These are phyloP conservation scores for Striga hermonthica DNA, from an alignment of 305 asterid genomes.

Conservation along the genomic window DNA sequence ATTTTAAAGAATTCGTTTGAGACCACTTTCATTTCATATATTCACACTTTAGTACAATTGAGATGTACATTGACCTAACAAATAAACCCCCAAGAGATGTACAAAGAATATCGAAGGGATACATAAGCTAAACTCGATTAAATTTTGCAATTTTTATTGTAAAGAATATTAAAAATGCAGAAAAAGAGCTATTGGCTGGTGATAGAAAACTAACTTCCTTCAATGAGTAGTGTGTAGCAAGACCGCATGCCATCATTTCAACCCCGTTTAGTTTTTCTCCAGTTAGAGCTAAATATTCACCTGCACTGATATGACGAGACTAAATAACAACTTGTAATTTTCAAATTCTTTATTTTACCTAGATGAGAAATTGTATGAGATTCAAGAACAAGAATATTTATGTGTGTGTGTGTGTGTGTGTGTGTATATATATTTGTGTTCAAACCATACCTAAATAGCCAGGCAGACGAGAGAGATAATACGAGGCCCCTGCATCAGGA, in stretches of 20 bases:
- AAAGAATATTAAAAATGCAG: slow-evolving; percentile 14
- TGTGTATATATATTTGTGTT: too few relatives aligned
- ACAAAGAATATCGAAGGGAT: neutral
- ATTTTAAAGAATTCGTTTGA: too few relatives aligned
- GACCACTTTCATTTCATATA: too few relatives aligned
- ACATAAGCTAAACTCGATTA: neutral
- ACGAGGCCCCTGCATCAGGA: slow-evolving; percentile 99
- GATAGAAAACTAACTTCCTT: slow-evolving; percentile 63
- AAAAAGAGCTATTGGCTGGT: slow-evolving; percentile 1
- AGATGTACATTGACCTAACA: neutral
- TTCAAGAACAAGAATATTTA: neutral
- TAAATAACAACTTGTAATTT: too few relatives aligned
- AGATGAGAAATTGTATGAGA: neutral
- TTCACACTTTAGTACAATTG: neutral
- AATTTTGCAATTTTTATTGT: neutral
- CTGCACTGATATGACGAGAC: slow-evolving; percentile 40
- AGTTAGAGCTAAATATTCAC: slow-evolving; percentile 93
- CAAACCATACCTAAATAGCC: slow-evolving; percentile 78
- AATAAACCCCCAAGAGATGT: neutral
- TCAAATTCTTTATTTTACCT: too few relatives aligned
- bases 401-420: too few relatives aligned
- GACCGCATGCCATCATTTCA: slow-evolving; percentile 95
- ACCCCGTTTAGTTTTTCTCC: slow-evolving; percentile 87
- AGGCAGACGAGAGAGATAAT: slow-evolving; percentile 96
- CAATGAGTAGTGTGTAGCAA: slow-evolving; percentile 82